phyloP scores from a whole-genome alignment of 768 basidiomycete genomes.

The Flagelloscypha sp. region DNA sequence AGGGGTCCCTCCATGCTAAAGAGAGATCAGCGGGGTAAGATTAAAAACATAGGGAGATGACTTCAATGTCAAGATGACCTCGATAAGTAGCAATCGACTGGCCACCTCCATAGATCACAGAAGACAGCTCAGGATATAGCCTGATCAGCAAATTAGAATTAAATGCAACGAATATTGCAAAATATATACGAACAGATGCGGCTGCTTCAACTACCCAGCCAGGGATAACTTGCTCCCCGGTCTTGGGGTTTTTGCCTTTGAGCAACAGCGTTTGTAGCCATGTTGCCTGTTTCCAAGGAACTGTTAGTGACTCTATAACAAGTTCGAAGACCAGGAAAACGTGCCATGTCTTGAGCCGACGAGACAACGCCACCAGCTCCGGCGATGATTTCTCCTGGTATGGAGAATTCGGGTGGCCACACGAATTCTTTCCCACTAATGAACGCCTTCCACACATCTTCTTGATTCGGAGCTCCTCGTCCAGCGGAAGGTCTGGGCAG shows the following conservation, averaged over 20 bases:
- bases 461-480: conserved; percentile 20
- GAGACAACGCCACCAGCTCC: conserved; percentile 39
- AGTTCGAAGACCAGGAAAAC: conserved; percentile 9
- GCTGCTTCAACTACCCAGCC: conserved; percentile 14
- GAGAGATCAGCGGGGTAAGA: neutral
- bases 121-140: conserved; percentile 18
- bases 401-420: conserved; percentile 14
- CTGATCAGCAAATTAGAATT: conserved; percentile 4
- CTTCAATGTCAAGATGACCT: conserved; percentile 13
- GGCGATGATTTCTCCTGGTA: conserved; percentile 18
- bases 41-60: neutral
- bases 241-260: conserved; percentile 17
- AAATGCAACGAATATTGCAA: neutral
- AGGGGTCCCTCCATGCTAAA: conserved; percentile 11
- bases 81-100: conserved; percentile 18
- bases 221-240: conserved; percentile 19
- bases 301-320: neutral
- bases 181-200: conserved; percentile 9
- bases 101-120: conserved; percentile 19
- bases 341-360: conserved; percentile 32
- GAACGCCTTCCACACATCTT: conserved; percentile 18
- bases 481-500: conserved; percentile 5
- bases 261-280: conserved; percentile 22
- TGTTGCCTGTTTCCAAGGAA: conserved; percentile 13
- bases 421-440: conserved; percentile 21